Conservation (phyloP, 1,139 yeast species). For the Suhomyces guaymorum region DNA sequence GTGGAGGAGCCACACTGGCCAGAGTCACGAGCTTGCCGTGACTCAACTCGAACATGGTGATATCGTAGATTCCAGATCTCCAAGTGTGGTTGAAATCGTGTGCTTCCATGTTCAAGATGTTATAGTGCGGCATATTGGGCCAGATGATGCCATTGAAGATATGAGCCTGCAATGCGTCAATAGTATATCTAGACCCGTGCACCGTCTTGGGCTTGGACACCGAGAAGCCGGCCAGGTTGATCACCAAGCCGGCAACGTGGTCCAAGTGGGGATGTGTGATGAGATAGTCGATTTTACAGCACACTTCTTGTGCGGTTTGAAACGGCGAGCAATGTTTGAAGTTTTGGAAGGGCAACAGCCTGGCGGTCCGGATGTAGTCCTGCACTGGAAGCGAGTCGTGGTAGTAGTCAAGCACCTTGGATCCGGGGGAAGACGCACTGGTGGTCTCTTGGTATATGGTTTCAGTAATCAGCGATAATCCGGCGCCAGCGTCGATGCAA, state of each 20-base stretch:
- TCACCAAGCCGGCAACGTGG: constrained; percentile 67
- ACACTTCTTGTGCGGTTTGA: constrained; percentile 28
- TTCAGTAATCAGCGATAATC: constrained; percentile 58
- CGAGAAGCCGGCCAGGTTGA: constrained; percentile 66
- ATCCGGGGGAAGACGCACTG: constrained; percentile 4
- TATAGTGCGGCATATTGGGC: constrained; percentile 64
- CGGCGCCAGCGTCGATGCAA: constrained; percentile 80
- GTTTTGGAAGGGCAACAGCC: constrained; percentile 32
- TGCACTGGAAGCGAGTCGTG: constrained; percentile 24
- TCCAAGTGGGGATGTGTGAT: constrained; percentile 87
- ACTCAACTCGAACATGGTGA: constrained; percentile 39
- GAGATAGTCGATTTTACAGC: constrained; percentile 46
- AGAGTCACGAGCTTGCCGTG: constrained; percentile 32
- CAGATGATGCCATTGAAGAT: constrained; percentile 76
- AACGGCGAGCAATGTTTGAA: constrained; percentile 22
- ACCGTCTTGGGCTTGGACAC: constrained; percentile 37
- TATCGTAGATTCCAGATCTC: constrained; percentile 20
- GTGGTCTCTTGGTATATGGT: constrained; percentile 39
- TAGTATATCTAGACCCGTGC: constrained; percentile 56
- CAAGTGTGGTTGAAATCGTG: constrained; percentile 20
- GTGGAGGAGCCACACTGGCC: constrained; percentile 2
- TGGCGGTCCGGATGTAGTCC: constrained; percentile 22
- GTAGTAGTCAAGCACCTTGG: constrained; percentile 27
- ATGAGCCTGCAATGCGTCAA: constrained; percentile 52
- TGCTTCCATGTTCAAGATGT: constrained; percentile 26